Evolutionary conservation across 1,284 basidiomycete species (phyloP).

Genomic region (Cutaneotrichosporon sp.): DNA sequence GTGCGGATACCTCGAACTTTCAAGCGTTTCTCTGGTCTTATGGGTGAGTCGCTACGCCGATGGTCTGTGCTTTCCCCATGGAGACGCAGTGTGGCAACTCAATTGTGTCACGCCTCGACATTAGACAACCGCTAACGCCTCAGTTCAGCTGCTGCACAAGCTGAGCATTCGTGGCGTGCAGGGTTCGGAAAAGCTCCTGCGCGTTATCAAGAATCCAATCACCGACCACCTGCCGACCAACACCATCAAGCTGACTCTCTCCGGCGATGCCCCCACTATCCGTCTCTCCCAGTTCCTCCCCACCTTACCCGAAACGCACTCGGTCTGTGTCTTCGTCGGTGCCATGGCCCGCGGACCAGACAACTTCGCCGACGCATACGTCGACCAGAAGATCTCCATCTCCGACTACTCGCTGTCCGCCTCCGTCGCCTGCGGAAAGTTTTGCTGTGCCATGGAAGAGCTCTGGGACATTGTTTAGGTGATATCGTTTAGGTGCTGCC

Average conservation of each 20-base stretch:
- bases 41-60: slow-evolving; percentile 70
- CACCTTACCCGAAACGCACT: slow-evolving; percentile 76
- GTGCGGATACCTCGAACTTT: slow-evolving; percentile 97
- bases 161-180: slow-evolving; percentile 92
- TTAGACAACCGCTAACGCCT: background rate
- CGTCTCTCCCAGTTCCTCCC: slow-evolving; percentile 78
- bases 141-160: slow-evolving; percentile 96
- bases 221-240: slow-evolving; percentile 92
- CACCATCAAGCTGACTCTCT: slow-evolving; percentile 92
- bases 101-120: too few relatives aligned
- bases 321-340: slow-evolving; percentile 91
- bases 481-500: too few relatives aligned
- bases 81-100: background rate
- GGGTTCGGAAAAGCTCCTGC: slow-evolving; percentile 91
- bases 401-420: slow-evolving; percentile 92
- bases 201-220: slow-evolving; percentile 98
- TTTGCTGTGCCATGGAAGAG: slow-evolving; percentile 65
- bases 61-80: background rate
- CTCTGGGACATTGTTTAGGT: slow-evolving; percentile 58
- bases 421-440: slow-evolving; percentile 87
- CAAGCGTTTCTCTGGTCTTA: slow-evolving; percentile 95
- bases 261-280: slow-evolving; percentile 80
- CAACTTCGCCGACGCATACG: slow-evolving; percentile 90
- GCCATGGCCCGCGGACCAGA: slow-evolving; percentile 95
- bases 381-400: slow-evolving; percentile 96